A percentile compares a stretch with the other conserved stretches of the same genome.
Evolutionary conservation across 805 yeast genomes (phyloP).

Genomic region (Yamadazyma philogaea): DNA sequence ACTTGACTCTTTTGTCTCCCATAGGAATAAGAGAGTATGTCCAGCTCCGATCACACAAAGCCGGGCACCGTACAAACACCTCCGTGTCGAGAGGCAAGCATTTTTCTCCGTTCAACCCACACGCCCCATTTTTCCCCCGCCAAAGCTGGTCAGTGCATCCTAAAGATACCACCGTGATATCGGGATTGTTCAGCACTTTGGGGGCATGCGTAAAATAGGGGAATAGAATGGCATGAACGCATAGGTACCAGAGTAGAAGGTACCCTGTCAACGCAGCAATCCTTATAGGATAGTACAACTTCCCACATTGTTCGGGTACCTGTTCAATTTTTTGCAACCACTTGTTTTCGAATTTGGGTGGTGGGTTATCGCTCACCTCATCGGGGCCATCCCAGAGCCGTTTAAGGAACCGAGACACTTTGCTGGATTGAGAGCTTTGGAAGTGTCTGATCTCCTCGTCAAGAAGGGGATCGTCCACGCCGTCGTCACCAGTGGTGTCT

Average conservation of each 20-base stretch:
- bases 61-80: constrained; percentile 75
- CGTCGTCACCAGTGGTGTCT: neutral
- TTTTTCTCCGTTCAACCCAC: constrained; percentile 67
- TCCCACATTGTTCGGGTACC: constrained; percentile 20
- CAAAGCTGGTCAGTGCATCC: constrained; percentile 57
- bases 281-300: constrained; percentile 23
- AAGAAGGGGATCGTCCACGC: constrained; percentile 1
- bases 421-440: neutral
- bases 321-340: constrained; percentile 10
- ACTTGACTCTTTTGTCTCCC: constrained; percentile 65
- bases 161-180: constrained; percentile 26
- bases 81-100: constrained; percentile 53
- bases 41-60: constrained; percentile 78
- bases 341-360: constrained; percentile 27
- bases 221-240: constrained; percentile 34
- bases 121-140: constrained; percentile 71
- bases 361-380: constrained; percentile 46
- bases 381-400: constrained; percentile 57
- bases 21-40: constrained; percentile 72
- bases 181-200: constrained; percentile 11
- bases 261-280: constrained; percentile 34
- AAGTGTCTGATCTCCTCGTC: constrained; percentile 4
- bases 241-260: constrained; percentile 45
- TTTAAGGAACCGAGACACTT: constrained; percentile 19
- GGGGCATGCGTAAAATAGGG: constrained; percentile 50